Base-by-base conservation (phyloP, 352 stramenopile species). In the Globisporangium alternatum region DNA sequence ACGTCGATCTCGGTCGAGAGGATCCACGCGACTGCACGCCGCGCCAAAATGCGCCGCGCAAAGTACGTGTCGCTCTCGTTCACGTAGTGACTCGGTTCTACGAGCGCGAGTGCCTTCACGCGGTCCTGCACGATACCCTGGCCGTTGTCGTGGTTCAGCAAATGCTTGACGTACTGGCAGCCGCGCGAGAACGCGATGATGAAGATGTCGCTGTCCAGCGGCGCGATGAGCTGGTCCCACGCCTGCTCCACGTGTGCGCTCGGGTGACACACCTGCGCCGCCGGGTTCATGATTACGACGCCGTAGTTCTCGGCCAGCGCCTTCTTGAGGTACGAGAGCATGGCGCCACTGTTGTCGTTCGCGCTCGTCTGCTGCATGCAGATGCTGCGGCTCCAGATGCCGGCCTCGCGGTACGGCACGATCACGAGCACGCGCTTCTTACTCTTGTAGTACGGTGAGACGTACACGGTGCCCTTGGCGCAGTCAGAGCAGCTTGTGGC, bases 321-420 rank as follows among this genome's bases (percentile, higher is more conserved):
- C 61, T 95, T 95, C 55, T 81, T 81, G 1, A 95, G 66, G 56
- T 95, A 95, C 31, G 76, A 70, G 59, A 93, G 58, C 86, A 95
- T 95, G 1, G 81, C 89, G 44, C 86, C 86, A 48, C 72, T 88
- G 41, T 86, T 78, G 55, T 88, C 80, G 53, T 66, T 72, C 48
- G 73, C 73, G 52, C 77, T 72, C 28, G 76, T 73, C 53, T 89
- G 78, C 61, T 86, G 78, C 77, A 93, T 89, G 71, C 79, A 90
- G 68, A 95, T 95, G 43, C 83, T 93, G 31, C 86, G 73, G 48
- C 77, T 90, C 86, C 86, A 95, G 55, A 95, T 89, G n/a, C 86
- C 84, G 43, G 86, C 84, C 58, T 95, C 84, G 44, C 85, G 77
- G 59, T 95, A 93, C 19, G 86, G 85, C 37, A 95, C 82, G 61